Evolutionary conservation across 768 basidiomycete genomes (phyloP).

Genomic region (Favolaschia claudopus): DNA sequence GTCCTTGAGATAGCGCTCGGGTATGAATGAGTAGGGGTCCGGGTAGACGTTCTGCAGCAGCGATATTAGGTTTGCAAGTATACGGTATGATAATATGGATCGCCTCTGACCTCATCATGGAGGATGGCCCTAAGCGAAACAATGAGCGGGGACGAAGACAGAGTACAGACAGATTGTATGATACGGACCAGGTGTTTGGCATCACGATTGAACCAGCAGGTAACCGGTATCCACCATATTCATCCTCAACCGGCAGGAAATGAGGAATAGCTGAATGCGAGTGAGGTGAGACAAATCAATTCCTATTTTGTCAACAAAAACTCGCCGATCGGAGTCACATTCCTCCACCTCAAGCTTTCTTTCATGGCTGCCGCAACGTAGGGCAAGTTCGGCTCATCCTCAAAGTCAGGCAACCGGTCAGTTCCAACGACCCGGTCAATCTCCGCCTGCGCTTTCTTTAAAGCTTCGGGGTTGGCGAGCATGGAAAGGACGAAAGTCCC

Average conservation of each 20-base stretch:
- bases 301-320: not conserved
- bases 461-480: constrained; percentile 44
- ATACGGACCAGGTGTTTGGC: constrained; percentile 36
- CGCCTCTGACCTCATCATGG: constrained; percentile 7
- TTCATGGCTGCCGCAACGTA: constrained; percentile 46
- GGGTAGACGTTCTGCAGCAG: constrained; percentile 29
- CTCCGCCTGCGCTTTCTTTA: constrained; percentile 46
- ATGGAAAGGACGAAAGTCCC: constrained; percentile 46
- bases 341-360: constrained; percentile 46
- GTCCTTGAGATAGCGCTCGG: constrained; percentile 35
- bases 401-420: constrained; percentile 43
- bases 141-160: not conserved
- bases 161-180: not conserved
- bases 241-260: constrained; percentile 28
- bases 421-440: constrained; percentile 43
- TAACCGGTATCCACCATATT: constrained; percentile 36
- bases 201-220: constrained; percentile 39
- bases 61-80: not conserved
- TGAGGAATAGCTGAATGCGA: constrained; percentile 15
- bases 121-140: constrained; percentile 10
- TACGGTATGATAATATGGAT: no score
- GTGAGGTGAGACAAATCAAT: not conserved
- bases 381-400: constrained; percentile 40
- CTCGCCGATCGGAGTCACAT: constrained; percentile 41
- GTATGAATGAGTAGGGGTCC: constrained; percentile 38